These are phyloP conservation scores for Thyridium curvatum DNA, from an alignment of 2,329 filamentous ascomycete genomes.

Conservation along the genomic window DNA sequence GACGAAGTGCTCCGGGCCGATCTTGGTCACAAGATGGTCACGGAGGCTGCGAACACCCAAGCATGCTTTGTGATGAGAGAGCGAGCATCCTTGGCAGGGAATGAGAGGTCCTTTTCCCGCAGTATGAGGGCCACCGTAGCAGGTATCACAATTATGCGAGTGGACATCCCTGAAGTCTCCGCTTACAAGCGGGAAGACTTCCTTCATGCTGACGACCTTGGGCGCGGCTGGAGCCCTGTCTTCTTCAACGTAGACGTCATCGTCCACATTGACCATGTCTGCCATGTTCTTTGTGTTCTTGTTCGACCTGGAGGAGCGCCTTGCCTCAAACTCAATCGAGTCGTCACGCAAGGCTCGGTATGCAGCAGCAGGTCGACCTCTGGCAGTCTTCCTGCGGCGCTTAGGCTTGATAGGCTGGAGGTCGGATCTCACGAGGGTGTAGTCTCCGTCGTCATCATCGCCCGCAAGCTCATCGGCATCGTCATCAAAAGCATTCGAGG, in stretches of 20 bases:
- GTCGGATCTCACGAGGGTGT: slow-evolving; percentile 19
- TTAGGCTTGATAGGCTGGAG: slow-evolving; percentile 8
- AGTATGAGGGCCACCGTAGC: slow-evolving; percentile 47
- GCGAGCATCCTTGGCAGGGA: slow-evolving; percentile 85
- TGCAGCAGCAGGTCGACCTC: slow-evolving; percentile 2
- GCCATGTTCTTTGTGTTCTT: slow-evolving; percentile 36
- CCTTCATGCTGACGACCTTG: slow-evolving; percentile 60
- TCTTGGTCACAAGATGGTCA: slow-evolving; percentile 87
- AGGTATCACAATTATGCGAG: slow-evolving; percentile 65
- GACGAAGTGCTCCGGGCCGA: slow-evolving; percentile 70
- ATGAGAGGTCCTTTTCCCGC: slow-evolving; percentile 64
- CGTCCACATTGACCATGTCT: slow-evolving; percentile 50
- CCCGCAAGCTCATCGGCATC: slow-evolving; percentile 21
- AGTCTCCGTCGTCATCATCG: slow-evolving; percentile 15
- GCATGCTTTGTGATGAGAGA: slow-evolving; percentile 77
- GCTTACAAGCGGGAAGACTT: slow-evolving; percentile 61
- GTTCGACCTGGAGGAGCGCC: slow-evolving; percentile 42
- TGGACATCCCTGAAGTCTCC: slow-evolving; percentile 68
- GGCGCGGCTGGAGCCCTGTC: slow-evolving; percentile 36
- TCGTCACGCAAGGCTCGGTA: slow-evolving; percentile 8
- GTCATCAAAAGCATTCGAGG: slow-evolving; percentile 6
- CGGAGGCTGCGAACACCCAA: slow-evolving; percentile 66
- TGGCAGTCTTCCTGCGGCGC: slow-evolving; percentile 5
- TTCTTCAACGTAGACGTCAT: slow-evolving; percentile 44
- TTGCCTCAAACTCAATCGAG: slow-evolving; percentile 46